Conservation (phyloP, 2,329 filamentous ascomycete species). For the Xylariaceae sp. region DNA sequence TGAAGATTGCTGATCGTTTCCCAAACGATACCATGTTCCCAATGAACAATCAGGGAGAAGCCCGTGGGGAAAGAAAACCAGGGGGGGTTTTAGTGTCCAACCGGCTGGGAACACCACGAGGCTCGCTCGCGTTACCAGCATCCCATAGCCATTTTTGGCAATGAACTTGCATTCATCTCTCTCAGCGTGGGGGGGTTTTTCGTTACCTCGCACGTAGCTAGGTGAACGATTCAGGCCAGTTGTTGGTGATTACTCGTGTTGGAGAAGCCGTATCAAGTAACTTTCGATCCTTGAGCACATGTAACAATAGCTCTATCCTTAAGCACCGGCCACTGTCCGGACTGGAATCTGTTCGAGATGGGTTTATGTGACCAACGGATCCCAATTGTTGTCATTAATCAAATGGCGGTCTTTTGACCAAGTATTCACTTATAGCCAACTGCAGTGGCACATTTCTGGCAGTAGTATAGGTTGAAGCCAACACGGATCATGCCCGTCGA, state of each 20-base stretch:
- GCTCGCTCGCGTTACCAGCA: not conserved
- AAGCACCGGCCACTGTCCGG: not conserved
- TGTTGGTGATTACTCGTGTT: not conserved
- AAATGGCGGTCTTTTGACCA: not conserved
- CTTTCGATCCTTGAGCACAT: not conserved
- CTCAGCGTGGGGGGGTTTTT: too few species aligned
- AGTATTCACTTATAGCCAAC: constrained; percentile 64
- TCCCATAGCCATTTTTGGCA: constrained; percentile 1
- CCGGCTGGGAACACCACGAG: not conserved
- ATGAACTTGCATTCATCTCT: not conserved
- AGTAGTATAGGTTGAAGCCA: constrained; percentile 71
- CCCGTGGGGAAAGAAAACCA: not conserved
- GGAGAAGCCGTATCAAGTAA: not conserved
- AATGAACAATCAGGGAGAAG: constrained; percentile 15
- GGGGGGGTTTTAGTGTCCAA: constrained; percentile 7
- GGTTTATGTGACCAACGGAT: not conserved
- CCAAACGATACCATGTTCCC: constrained; percentile 8
- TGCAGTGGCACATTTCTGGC: constrained; percentile 66
- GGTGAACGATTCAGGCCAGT: too few species aligned
- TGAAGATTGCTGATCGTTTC: constrained; percentile 24
- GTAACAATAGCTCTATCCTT: not conserved
- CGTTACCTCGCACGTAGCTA: too few species aligned
- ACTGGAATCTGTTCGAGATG: constrained; percentile 1
- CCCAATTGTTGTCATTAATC: not conserved
- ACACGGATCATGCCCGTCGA: constrained; percentile 69